Percentiles rank a stretch among this genome's conserved stretches.
phyloP scores from a whole-genome alignment of 129 eudicot genomes.

The carrot (Daucus carota) region DH1_v3.0 NC_030381.2:5443501-5444000 shows the following conservation, averaged over 20 bases:
- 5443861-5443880: too few species aligned
- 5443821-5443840: too few species aligned
- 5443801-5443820: too few species aligned
- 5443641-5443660: not conserved
- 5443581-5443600: conserved; percentile 3
- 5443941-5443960: too few species aligned
- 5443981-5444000: too few species aligned
- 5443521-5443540: not conserved
- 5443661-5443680: conserved; percentile 5
- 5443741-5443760: conserved; percentile 1
- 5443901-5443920: too few species aligned
- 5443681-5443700: not conserved
- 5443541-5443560: not conserved
- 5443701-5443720: conserved; percentile 1
- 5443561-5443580: conserved; percentile 2
- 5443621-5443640: not conserved
- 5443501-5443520: conserved; percentile 5
- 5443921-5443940: too few species aligned
- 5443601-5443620: not conserved
- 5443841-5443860: too few species aligned
- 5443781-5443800: not conserved
- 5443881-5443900: too few species aligned
- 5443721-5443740: not conserved
- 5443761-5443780: not conserved
- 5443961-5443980: too few species aligned